Evolutionary conservation across 164 flowering plant species (phyloP).

Genomic region (Litsea cubeba): DNA sequence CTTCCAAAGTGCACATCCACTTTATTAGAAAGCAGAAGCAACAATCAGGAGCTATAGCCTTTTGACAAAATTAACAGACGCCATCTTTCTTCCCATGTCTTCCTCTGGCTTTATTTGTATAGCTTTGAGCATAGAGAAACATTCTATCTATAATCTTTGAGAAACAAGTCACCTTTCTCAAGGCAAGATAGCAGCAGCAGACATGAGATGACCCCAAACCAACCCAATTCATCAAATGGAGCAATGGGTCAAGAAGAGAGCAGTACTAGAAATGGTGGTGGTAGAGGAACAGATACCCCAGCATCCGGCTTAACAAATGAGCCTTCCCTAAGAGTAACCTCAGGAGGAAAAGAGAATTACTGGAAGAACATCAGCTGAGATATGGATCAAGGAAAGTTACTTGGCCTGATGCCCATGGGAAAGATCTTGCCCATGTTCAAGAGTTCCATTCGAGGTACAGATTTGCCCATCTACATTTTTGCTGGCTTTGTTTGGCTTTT

Average conservation of each 20-base stretch:
- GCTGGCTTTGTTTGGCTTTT: not conserved
- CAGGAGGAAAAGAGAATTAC: conserved; percentile 37
- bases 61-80: not conserved
- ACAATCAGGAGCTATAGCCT: not conserved
- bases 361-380: conserved; percentile 8
- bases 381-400: conserved; percentile 46
- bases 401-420: conserved; percentile 70
- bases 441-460: conserved; percentile 59
- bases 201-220: not conserved
- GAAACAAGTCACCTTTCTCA: conserved; percentile 23
- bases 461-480: not conserved
- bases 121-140: not conserved
- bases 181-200: conserved; percentile 1
- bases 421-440: conserved; percentile 56
- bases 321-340: conserved; percentile 48
- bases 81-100: not conserved
- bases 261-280: not conserved
- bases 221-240: not conserved
- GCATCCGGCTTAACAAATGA: not conserved
- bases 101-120: not conserved
- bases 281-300: conserved; percentile 18
- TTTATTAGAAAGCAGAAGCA: conserved; percentile 9
- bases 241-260: conserved; percentile 13
- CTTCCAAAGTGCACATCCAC: conserved; percentile 8
- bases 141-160: not conserved